These are phyloP conservation scores for Meira nashicola DNA, from an alignment of 1,284 basidiomycete genomes.

Conservation along the genomic window DNA sequence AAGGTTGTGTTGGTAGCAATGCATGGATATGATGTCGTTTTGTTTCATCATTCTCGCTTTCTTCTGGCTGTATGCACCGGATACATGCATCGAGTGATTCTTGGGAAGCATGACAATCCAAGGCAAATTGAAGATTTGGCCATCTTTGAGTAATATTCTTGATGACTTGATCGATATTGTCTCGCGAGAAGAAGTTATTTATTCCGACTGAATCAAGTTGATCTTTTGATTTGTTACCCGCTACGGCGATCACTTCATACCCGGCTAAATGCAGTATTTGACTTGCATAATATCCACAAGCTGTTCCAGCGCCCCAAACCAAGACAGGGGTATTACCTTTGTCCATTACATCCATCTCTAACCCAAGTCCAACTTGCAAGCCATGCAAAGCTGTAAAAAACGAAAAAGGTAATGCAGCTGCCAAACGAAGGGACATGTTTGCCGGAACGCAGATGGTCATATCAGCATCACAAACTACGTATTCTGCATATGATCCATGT, in stretches of 20 bases:
- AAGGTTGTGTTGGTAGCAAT: background rate
- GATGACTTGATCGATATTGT: background rate
- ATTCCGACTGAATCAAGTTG: background rate
- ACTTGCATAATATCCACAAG: conserved; percentile 50
- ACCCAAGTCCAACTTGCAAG: background rate
- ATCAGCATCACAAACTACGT: background rate
- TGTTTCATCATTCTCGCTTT: too few relatives aligned
- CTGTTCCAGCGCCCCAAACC: conserved; percentile 51
- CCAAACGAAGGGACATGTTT: background rate
- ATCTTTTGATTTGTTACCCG: background rate
- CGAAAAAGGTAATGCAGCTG: background rate
- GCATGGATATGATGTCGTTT: background rate
- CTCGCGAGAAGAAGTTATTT: background rate
- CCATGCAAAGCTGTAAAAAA: background rate
- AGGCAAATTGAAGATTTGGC: background rate
- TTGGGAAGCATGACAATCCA: background rate
- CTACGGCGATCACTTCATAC: conserved; percentile 49
- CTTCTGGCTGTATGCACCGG: background rate
- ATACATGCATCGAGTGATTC: background rate
- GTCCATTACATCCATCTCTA: background rate
- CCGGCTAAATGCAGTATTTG: conserved; percentile 51
- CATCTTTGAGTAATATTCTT: background rate
- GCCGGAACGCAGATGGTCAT: background rate
- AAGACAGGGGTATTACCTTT: conserved; percentile 29
- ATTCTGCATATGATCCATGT: background rate